Percentiles rank a stretch among this genome's conserved stretches.
Conservation (phyloP, 225 moss, liverwort and hornwort species). For the Sphagnum contortum region DNA sequence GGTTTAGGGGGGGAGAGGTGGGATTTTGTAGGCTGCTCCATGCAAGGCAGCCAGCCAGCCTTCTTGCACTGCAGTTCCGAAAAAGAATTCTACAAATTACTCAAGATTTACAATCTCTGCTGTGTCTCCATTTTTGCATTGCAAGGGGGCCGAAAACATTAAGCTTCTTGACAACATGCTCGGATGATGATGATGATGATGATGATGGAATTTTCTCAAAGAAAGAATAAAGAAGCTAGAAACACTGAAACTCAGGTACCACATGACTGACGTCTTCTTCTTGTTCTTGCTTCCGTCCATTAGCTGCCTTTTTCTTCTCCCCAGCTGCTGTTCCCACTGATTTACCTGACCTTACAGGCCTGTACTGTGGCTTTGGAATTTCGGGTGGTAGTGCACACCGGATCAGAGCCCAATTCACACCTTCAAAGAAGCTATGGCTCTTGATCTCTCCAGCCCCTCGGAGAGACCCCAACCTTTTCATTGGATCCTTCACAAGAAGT, state of each 20-base stretch:
- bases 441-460: constrained; percentile 94
- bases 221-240: constrained; percentile 6
- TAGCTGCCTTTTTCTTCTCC: constrained; percentile 27
- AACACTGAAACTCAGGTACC: constrained; percentile 34
- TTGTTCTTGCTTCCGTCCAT: constrained; percentile 10
- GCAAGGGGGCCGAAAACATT: too few relatives aligned
- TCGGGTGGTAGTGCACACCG: constrained; percentile 89
- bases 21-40: too few relatives aligned
- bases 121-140: too few relatives aligned
- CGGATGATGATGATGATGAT: neutral
- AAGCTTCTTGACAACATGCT: too few relatives aligned
- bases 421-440: constrained; percentile 86
- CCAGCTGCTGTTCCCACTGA: constrained; percentile 35
- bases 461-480: constrained; percentile 71
- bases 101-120: too few relatives aligned
- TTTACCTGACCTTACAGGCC: constrained; percentile 29
- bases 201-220: neutral
- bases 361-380: constrained; percentile 62
- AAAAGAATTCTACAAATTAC: too few relatives aligned
- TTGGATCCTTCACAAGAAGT: constrained; percentile 84
- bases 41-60: too few relatives aligned
- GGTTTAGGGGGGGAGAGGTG: too few relatives aligned
- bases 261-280: constrained; percentile 2
- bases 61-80: too few relatives aligned
- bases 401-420: constrained; percentile 94